Evolutionary conservation across 176 grass and related monocot species (phyloP).

Genomic region (Poa annua): DNA sequence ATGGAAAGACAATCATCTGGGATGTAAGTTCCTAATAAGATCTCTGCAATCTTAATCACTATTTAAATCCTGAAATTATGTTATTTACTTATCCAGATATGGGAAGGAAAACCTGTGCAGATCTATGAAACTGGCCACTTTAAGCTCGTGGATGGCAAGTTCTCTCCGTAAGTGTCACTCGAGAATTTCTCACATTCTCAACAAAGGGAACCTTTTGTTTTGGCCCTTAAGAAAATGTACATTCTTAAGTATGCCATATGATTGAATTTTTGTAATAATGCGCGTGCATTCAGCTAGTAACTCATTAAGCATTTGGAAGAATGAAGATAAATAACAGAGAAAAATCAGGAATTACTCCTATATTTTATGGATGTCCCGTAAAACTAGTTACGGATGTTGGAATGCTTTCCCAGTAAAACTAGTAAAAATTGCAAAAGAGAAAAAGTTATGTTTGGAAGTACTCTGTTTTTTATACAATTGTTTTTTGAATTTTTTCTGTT

Average conservation of each 20-base stretch:
- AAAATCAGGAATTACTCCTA: not conserved
- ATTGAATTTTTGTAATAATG: not conserved
- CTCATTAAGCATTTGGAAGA: not conserved
- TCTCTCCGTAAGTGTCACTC: slow-evolving; percentile 87
- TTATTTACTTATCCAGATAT: slow-evolving; percentile 70
- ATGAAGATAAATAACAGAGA: slow-evolving; percentile 8
- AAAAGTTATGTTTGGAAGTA: not conserved
- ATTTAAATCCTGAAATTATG: slow-evolving; percentile 38
- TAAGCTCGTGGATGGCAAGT: slow-evolving; percentile 99
- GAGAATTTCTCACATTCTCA: slow-evolving; percentile 31
- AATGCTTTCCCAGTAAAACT: not conserved
- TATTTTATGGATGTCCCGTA: not conserved
- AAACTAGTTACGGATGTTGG: not conserved
- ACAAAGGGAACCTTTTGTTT: slow-evolving; percentile 1
- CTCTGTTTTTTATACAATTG: not conserved
- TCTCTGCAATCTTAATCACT: slow-evolving; percentile 24
- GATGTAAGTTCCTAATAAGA: slow-evolving; percentile 72
- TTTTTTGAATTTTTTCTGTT: not conserved
- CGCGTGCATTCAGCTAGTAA: not conserved
- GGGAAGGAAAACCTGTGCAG: slow-evolving; percentile 96
- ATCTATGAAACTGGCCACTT: slow-evolving; percentile 91
- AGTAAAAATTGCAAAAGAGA: not conserved
- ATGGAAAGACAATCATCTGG: slow-evolving; percentile 98
- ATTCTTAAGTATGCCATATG: not conserved
- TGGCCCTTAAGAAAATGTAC: not conserved